Conservation (phyloP, 139 green algal genomes). For the Deuterostichococcus epilithicus region DNA sequence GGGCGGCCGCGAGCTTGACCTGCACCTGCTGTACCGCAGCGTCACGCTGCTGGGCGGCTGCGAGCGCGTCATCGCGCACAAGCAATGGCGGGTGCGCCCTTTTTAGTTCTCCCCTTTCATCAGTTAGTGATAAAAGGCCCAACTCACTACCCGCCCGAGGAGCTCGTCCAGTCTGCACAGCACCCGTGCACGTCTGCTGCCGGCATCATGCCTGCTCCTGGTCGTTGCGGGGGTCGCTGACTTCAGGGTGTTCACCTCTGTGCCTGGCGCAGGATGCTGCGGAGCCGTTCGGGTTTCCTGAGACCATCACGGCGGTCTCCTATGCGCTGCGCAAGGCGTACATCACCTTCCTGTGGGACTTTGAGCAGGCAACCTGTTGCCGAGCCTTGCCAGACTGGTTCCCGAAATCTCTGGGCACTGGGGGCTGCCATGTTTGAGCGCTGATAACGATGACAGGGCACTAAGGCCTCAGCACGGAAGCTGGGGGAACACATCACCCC, state of each 20-base stretch:
- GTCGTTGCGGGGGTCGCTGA: neutral
- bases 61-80: constrained; percentile 18
- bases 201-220: too few species aligned
- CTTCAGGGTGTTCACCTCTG: too few species aligned
- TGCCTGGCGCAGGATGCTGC: constrained; percentile 21
- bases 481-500: too few species aligned
- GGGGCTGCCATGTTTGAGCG: too few species aligned
- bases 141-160: too few species aligned
- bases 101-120: neutral
- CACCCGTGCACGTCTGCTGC: too few species aligned
- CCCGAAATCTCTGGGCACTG: too few species aligned
- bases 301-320: constrained; percentile 30
- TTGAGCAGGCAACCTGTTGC: constrained; percentile 16
- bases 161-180: too few species aligned
- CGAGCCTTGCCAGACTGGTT: too few species aligned
- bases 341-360: constrained; percentile 27
- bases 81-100: constrained; percentile 19
- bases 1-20: constrained; percentile 9
- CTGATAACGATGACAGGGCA: too few species aligned
- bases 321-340: constrained; percentile 23
- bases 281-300: constrained; percentile 21
- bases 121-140: too few species aligned
- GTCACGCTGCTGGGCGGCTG: constrained; percentile 14
- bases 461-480: too few species aligned
- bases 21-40: constrained; percentile 14